Base-by-base conservation (phyloP, 768 basidiomycete genomes). In the Termitomyces sp. region DNA sequence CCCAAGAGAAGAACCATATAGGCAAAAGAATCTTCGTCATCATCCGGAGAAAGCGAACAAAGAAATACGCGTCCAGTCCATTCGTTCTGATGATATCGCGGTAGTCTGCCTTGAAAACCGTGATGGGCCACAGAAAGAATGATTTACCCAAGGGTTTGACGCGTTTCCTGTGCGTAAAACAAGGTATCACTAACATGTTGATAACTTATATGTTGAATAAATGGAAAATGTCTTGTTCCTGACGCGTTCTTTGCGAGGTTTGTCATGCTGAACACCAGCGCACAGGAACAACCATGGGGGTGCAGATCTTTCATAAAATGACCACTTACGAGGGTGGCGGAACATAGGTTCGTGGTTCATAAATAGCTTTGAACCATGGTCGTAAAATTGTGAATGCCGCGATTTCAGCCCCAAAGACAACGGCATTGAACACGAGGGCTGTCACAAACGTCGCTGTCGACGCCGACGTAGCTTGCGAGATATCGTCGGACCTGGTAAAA, bases 41-140 rank as follows among this genome's bases (percentile, higher is more conserved):
- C 78, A 98, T 85, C 46, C 87, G 83, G 27, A 91, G 76, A 69
- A 91, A 98, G 50, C 93, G 88, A 42, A 97, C 86, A 62, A 90
- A 99, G 65, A 95, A 87, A 73, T 96, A 99, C 15, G 94, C 90
- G 67, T 98, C 96, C 54, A 89, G 75, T 25, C 93, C 93, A 58
- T 94, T 94, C 40, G 81, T 77, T 40, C 74, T 72, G 56, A 84
- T 78, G 54, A 91, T 83, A 22, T 76, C 77, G 27, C 71, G 70
- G 63, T 85, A 83, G 64, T 92, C 81, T 2, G 86, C 77, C 2
- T 73, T 75, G 70, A 73, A 85, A 18, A 94, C 68, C 0, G 82
- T 76, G 18, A 79, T 55, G 1, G 89, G 87, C 92, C 91, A 95
- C 32, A 76, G 64, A 22, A 91, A 69, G 18, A 82, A 59, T 10